These are phyloP conservation scores for Ceratocystis albifundus DNA, from an alignment of 2,329 filamentous ascomycete genomes.

Conservation along the genomic window DNA sequence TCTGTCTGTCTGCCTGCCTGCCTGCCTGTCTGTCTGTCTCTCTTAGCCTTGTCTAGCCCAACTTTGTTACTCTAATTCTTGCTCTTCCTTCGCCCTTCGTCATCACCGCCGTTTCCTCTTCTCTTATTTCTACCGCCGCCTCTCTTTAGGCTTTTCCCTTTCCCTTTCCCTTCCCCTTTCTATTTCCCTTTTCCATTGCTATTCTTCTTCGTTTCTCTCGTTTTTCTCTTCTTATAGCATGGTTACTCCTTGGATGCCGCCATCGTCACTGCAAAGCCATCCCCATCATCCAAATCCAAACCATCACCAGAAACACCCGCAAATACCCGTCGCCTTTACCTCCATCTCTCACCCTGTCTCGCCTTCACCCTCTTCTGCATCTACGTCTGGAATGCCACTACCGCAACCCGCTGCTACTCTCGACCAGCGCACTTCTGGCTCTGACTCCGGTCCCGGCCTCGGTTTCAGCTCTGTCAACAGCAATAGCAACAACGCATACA, in stretches of 20 bases:
- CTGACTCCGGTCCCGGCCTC: background rate
- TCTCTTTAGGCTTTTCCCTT: slow-evolving; percentile 15
- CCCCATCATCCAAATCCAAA: slow-evolving; percentile 28
- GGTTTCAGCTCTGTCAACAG: background rate
- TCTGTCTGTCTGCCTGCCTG: too few species aligned
- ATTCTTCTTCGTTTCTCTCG: slow-evolving; percentile 24
- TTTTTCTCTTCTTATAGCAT: slow-evolving; percentile 21
- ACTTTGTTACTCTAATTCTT: too few species aligned
- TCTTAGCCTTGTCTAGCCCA: background rate
- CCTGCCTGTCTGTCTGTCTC: background rate
- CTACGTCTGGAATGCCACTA: background rate
- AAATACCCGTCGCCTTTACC: background rate
- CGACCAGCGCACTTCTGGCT: slow-evolving; percentile 8
- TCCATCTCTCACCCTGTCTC: background rate
- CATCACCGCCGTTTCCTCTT: background rate
- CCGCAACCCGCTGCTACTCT: background rate
- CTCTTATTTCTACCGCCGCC: slow-evolving; percentile 20
- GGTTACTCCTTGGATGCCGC: too few species aligned
- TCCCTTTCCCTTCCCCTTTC: too few species aligned
- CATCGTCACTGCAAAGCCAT: slow-evolving; percentile 7
- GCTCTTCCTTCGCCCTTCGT: background rate
- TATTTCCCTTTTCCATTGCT: slow-evolving; percentile 13
- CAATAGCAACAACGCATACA: background rate
- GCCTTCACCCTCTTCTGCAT: background rate
- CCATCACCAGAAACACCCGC: slow-evolving; percentile 26